Evolutionary conservation across 108 stramenopile species (phyloP).

Genomic region (Stephanodiscus minutulus): DNA sequence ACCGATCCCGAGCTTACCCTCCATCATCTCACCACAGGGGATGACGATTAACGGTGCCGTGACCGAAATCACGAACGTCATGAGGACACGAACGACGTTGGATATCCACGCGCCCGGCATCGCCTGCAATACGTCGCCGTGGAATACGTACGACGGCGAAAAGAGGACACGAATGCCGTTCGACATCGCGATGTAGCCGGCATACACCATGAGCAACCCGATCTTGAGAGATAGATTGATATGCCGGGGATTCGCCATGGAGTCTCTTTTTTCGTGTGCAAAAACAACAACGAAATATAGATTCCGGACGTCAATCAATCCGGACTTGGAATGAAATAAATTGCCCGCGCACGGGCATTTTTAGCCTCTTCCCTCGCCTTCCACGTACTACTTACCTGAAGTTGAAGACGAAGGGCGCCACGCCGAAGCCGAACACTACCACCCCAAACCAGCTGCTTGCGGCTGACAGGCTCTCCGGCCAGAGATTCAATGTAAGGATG

Average conservation of each 20-base stretch:
- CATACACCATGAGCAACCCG: constrained; percentile 57
- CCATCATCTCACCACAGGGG: constrained; percentile 76
- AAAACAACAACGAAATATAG: neutral
- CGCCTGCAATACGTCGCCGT: constrained; percentile 74
- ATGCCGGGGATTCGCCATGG: constrained; percentile 66
- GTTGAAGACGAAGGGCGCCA: constrained; percentile 58
- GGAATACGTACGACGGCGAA: constrained; percentile 53
- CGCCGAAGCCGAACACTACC: constrained; percentile 61
- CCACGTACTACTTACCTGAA: neutral
- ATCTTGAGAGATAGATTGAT: constrained; percentile 44
- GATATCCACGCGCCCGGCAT: constrained; percentile 60
- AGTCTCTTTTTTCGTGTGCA: constrained; percentile 41
- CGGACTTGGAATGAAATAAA: neutral
- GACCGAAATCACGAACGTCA: constrained; percentile 68
- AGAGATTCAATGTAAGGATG: constrained; percentile 21
- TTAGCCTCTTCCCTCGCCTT: no score
- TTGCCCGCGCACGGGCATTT: no score
- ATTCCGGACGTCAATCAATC: neutral
- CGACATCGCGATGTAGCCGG: constrained; percentile 59
- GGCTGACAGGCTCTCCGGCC: constrained; percentile 50
- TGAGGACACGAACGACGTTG: constrained; percentile 51
- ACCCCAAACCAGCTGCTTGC: constrained; percentile 79
- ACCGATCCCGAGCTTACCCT: constrained; percentile 62
- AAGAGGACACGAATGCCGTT: constrained; percentile 53
- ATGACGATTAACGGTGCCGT: constrained; percentile 75